A percentile compares a stretch with the other conserved stretches of the same genome.
Evolutionary conservation across 1,284 basidiomycete genomes (phyloP).

Genomic region (Filobasidium uniguttulatum): DNA sequence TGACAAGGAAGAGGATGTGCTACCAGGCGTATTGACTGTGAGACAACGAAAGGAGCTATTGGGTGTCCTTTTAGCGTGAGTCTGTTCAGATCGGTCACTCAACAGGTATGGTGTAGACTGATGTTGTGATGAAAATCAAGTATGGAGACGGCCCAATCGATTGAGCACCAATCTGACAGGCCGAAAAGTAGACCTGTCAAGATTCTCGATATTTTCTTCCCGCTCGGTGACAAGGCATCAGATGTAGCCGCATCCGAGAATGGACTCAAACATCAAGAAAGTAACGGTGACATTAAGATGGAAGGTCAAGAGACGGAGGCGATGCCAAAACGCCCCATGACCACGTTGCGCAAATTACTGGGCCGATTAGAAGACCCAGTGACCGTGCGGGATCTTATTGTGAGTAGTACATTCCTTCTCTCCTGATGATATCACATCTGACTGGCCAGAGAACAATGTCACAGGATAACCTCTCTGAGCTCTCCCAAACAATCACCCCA

Average conservation of each 20-base stretch:
- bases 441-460: neutral
- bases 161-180: neutral
- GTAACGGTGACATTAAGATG: no score
- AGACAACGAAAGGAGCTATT: neutral
- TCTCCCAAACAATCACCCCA: neutral
- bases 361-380: no score
- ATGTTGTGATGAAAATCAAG: neutral
- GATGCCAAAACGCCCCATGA: neutral
- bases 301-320: no score
- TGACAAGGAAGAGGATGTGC: neutral
- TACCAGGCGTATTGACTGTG: neutral
- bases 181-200: neutral
- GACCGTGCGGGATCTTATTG: no score
- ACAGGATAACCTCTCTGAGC: neutral
- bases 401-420: no score
- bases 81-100: neutral
- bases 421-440: no score
- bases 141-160: neutral
- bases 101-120: neutral
- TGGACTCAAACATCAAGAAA: no score
- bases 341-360: no score
- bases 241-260: no score
- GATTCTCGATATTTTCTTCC: neutral
- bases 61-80: constrained; percentile 1
- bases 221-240: no score